Evolutionary conservation across 768 basidiomycete species (phyloP).

Genomic region (Calvatia gigantea): DNA sequence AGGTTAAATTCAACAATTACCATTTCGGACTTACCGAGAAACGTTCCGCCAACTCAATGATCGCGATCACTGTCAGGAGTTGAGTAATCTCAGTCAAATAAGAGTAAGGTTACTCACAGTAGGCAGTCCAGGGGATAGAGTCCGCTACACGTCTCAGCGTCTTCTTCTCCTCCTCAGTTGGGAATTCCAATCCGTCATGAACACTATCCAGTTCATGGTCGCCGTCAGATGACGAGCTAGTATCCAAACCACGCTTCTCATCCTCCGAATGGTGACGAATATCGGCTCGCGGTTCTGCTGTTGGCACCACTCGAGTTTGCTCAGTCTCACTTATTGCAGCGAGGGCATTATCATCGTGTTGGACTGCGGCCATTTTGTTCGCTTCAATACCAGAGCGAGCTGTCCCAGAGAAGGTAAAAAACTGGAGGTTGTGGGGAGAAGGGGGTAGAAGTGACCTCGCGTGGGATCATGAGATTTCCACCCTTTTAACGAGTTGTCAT

Average conservation of each 20-base stretch:
- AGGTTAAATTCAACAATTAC: background rate
- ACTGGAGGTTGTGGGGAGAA: background rate
- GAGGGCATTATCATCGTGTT: slow-evolving; percentile 7
- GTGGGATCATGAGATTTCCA: background rate
- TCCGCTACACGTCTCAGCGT: slow-evolving; percentile 64
- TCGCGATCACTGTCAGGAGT: slow-evolving; percentile 47
- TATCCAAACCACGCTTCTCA: slow-evolving; percentile 16
- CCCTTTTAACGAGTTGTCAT: background rate
- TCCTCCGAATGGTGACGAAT: too few species aligned
- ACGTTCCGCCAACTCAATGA: slow-evolving; percentile 69
- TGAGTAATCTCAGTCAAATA: background rate
- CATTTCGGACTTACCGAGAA: slow-evolving; percentile 49
- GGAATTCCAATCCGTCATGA: slow-evolving; percentile 57
- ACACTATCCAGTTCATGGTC: slow-evolving; percentile 26
- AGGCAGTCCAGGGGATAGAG: slow-evolving; percentile 53
- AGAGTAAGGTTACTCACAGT: slow-evolving; percentile 31
- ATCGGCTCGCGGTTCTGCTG: too few species aligned
- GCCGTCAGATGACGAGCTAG: background rate
- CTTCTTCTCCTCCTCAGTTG: slow-evolving; percentile 55
- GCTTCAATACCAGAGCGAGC: background rate
- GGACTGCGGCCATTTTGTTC: slow-evolving; percentile 1
- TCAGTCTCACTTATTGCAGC: slow-evolving; percentile 16
- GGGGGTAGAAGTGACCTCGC: background rate
- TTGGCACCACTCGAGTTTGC: slow-evolving; percentile 14
- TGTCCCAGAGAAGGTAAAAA: background rate